Base-by-base conservation (phyloP, 805 yeast species). In the Saccharomyces eubayanus region DNA sequence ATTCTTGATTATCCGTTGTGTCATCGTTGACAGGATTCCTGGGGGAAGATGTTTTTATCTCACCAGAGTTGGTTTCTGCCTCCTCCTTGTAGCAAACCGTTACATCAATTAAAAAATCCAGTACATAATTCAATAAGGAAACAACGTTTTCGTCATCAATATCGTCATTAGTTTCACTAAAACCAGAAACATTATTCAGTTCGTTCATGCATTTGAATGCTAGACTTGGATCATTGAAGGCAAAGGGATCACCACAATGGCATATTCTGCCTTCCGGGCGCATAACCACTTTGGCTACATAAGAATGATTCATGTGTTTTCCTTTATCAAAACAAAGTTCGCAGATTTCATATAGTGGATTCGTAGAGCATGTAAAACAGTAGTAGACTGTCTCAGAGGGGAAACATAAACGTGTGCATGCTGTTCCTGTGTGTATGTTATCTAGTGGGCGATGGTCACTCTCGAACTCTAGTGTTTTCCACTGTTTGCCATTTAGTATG, bases 301-400 rank as follows among this genome's bases (percentile, higher is more conserved):
- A 68, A 2, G 56, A 48, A 67, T 91, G 98, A 47, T 82, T 92
- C 36, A 65, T 64, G 68, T 91, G 98, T 53, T 78, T 76, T 3
- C 80, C 81, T 2, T 83, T 81, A 50, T 83, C 81, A 70, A 75
- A 91, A 66, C 98, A 91, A 55, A 77, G 73, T 10, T 83, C 77
- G 66, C 98, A 91, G 9, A 91, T 60, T 57, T 61, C 75, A 58
- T 62, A 64, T 24, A 64, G 53, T 12, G 67, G 71, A 48, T 67
- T 65, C 28, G 57, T 60, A 1, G 68, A 62, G 48, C 72, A 68
- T 24, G 70, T 66, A 24, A 66, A 64, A 49, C 72, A 68, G 51
- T 64, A 66, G 50, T 61, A 68, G 11, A 68, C 67, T 1, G 62
- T 62, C 40, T 66, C 69, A 28, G 62, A 54, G 1, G 68, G 65